Conservation (phyloP, 345 rosid species). For the Arabis alpina region DNA sequence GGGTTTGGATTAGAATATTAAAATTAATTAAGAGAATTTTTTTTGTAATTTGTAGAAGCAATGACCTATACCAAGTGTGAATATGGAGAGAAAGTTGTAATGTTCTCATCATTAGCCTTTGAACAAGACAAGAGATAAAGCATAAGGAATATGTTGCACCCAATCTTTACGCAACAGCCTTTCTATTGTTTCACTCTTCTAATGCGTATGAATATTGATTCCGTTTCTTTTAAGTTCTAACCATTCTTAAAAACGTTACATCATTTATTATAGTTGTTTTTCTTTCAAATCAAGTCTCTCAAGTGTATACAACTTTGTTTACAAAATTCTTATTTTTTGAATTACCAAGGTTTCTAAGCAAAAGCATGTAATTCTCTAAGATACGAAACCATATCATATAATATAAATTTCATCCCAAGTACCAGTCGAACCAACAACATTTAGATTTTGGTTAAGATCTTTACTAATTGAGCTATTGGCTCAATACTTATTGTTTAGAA, state of each 20-base stretch:
- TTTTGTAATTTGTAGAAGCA: conserved; percentile 23
- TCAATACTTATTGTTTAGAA: no score
- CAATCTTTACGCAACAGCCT: conserved; percentile 31
- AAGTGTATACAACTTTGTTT: neutral
- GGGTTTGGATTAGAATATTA: conserved; percentile 2
- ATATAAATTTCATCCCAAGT: no score
- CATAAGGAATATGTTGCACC: conserved; percentile 30
- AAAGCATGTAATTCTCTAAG: no score
- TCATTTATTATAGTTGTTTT: neutral
- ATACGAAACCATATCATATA: no score
- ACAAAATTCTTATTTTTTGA: no score
- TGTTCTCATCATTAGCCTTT: conserved; percentile 15
- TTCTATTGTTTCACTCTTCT: conserved; percentile 17
- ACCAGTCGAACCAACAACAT: no score
- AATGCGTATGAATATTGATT: conserved; percentile 34
- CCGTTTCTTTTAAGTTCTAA: conserved; percentile 26
- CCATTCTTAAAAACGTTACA: neutral
- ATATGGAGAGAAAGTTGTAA: conserved; percentile 16
- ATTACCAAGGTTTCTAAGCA: no score
- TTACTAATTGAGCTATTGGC: no score
- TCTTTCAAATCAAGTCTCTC: neutral
- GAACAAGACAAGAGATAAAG: conserved; percentile 30
- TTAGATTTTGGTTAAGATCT: no score
- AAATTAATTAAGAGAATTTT: conserved; percentile 12
- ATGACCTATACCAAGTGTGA: conserved; percentile 24